These are phyloP conservation scores for Chiua virens DNA, from an alignment of 768 basidiomycete species.

Conservation along the genomic window DNA sequence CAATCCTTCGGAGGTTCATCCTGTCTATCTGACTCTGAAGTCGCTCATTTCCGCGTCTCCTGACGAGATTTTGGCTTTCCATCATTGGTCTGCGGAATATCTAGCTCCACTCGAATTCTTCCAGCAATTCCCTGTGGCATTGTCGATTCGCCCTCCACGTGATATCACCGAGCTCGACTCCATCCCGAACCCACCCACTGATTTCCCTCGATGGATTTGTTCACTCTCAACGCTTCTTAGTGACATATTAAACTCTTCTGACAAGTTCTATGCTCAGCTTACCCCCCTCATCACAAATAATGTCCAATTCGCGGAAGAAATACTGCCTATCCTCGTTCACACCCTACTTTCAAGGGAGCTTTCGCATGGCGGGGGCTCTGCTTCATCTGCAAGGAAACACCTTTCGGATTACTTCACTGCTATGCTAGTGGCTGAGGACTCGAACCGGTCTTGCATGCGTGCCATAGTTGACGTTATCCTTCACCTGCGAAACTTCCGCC, in stretches of 20 bases:
- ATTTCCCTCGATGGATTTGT: conserved; percentile 66
- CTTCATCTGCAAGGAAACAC: conserved; percentile 14
- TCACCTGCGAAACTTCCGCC: conserved; percentile 72
- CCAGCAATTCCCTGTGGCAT: conserved; percentile 41
- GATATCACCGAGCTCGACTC: conserved; percentile 39
- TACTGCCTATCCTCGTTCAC: conserved; percentile 78
- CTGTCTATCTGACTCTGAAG: conserved; percentile 67
- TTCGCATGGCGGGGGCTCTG: conserved; percentile 4
- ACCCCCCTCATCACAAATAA: conserved; percentile 55
- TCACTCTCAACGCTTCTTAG: conserved; percentile 55
- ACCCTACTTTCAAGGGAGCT: conserved; percentile 47
- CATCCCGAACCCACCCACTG: conserved; percentile 37
- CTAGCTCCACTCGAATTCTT: conserved; percentile 50
- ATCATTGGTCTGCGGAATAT: conserved; percentile 41
- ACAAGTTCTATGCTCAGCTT: conserved; percentile 71
- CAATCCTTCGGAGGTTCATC: conserved; percentile 46
- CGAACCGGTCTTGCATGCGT: conserved; percentile 45
- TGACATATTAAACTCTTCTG: conserved; percentile 52
- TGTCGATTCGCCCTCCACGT: conserved; percentile 31
- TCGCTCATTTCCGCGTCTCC: conserved; percentile 45
- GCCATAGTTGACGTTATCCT: conserved; percentile 74
- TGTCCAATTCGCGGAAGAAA: conserved; percentile 56
- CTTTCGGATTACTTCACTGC: conserved; percentile 24
- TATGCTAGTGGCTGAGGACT: conserved; percentile 27
- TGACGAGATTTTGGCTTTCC: conserved; percentile 27